Base-by-base conservation (phyloP, 2,329 filamentous ascomycete genomes). In the Rutstroemia sydowiana region DNA sequence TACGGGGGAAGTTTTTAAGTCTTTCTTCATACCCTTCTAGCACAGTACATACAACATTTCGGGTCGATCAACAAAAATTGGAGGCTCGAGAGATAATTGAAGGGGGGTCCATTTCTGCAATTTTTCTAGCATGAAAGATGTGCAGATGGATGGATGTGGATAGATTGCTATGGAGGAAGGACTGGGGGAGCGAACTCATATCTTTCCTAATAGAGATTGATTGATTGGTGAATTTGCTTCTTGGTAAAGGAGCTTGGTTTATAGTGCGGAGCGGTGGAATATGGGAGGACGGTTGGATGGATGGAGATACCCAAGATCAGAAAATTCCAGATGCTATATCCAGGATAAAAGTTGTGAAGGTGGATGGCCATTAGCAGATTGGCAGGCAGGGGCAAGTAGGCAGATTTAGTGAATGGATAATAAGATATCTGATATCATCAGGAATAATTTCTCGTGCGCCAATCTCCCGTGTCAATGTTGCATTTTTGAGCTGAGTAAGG, bases 241-340 rank as follows among this genome's bases (percentile, higher is more conserved):
- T 36, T 49, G 42, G 47, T 26, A 43, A 44, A 39, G 37, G 34
- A 37, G 34, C n/a, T 37, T n/a, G 32, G 16, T 16, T 37, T 37
- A 18, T 37, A 18, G 34, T 16, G 34, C 34, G 18, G 34, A 37
- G 11, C 9, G 14, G 34, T 13, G 34, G 13, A n/a, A 37, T n/a
- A n/a, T 37, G 14, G 39, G 28, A 21, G 47, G 4, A n/a, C 36
- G 48, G 40, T 34, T 50, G 40, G 40, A 28, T 50, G 48, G 48
- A 45, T 50, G 48, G 48, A 50, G 48, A 50, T 50, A 50, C 48
- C 48, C 48, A 45, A 50, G 48, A 50, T 50, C 40, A 45, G 41
- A 39, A 41, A 5, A 41, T 42, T 34, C 18, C 32, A 13, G 28
- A 45, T 14, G 39, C 36, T 42, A 45, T 45, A 45, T 45, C 47